Base-by-base conservation (phyloP, 495 filamentous ascomycete species). In the Bacidia rubella region DNA sequence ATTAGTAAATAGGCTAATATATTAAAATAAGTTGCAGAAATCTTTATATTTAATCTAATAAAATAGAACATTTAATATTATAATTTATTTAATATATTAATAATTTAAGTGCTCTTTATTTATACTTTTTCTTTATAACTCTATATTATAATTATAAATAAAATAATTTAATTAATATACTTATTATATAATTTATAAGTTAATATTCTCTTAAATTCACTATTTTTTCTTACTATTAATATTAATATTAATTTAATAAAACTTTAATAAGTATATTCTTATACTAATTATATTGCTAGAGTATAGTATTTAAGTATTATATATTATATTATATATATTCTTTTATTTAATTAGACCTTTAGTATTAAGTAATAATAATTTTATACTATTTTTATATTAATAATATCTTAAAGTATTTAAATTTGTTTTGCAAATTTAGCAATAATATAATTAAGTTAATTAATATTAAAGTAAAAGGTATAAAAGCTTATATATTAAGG, bases 111-210 rank as follows among this genome's bases (percentile, higher is more conserved):
- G 39, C 25, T 26, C 52, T 19, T 12, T 56, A 11, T 40, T 52
- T 29, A 25, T 42, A 56, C 27, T 22, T 52, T n/a, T 11, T 52
- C 2, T 52, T 52, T 27, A 52, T 52, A 42, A 52, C 52, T 48
- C 52, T n/a, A 12, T 52, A 48, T 2, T 19, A 23, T 15, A 40
- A n/a, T 9, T 39, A 39, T 39, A 10, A 39, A 39, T 39, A 39
- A 9, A 39, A 39, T 39, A 39, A 10, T 10, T 9, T n/a, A 10
- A 39, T 39, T 10, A 39, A 10, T 39, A 39, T 10, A 10, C n/a
- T 39, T 10, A 39, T 39, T 10, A 39, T 39, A 39, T 39, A 10
- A 39, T 10, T 10, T 39, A 39, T 10, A 10, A 39, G n/a, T n/a
- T n/a, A n/a, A n/a, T n/a, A n/a, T n/a, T n/a, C n/a, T n/a, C n/a